Base-by-base conservation (phyloP, 208 protist genomes). In the Leishmania braziliensis region DNA sequence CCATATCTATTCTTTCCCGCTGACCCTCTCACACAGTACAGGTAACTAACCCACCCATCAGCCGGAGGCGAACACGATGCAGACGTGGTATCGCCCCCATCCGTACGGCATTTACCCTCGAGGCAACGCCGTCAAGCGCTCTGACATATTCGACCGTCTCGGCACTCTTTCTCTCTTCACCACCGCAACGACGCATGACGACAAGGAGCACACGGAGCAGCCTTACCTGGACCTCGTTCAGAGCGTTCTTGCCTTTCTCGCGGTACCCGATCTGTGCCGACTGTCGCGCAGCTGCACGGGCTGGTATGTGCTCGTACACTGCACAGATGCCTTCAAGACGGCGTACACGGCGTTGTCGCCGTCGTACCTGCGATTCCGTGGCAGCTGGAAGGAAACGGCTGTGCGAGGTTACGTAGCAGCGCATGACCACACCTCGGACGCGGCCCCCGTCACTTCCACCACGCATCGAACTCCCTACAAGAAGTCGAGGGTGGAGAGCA, bases 221-320 rank as follows among this genome's bases (percentile, higher is more conserved):
- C 88, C 92, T 3, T 94, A 92, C 84, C 39, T 97, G 16, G 91
- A 97, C 10, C 77, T 95, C 5, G 80, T 92, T 5, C 90, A 95
- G 84, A 68, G 89, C 66, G 43, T 97, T 43, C 78, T 97, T 33
- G 88, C 90, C 58, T 97, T 95, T 69, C 74, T 90, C 29, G 83
- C 90, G 26, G 88, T 95, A 20, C 85, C 89, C 33, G 89, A 92
- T 26, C 72, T 96, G 50, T 95, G 92, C 63, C 89, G 91, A 20
- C 84, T 97, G 20, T 94, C 94, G 16, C 79, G 83, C 63, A 88
- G 88, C 53, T 93, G 92, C 86, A 97, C 92, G 2, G 94, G 91
- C 2, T 97, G 90, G 88, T 96, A 97, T 75, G 89, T 90, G 33
- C 85, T 96, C 58, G 85, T 95, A 70, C 94, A 97, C 84, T 93